Conservation (phyloP, 169 alveolate genomes). For the Cryptosporidium sp. region DNA sequence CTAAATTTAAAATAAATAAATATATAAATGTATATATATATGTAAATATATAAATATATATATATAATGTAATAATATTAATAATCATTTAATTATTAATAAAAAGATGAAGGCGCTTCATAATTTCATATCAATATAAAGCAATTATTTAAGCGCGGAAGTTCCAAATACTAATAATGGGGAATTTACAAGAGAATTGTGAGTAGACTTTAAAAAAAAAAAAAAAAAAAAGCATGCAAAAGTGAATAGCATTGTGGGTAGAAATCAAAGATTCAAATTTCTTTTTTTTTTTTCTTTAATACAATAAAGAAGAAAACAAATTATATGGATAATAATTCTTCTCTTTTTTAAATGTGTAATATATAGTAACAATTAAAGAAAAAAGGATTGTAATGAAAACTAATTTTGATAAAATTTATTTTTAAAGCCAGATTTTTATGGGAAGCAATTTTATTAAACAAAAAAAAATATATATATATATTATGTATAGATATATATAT, state of each 20-base stretch:
- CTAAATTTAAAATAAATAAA: too few relatives aligned
- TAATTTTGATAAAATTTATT: neutral
- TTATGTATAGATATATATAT: too few relatives aligned
- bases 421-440: neutral
- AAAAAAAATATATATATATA: too few relatives aligned
- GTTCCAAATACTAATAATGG: neutral
- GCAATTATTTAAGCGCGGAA: neutral
- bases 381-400: neutral
- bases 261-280: neutral
- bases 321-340: neutral
- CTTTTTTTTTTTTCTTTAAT: neutral
- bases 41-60: too few relatives aligned
- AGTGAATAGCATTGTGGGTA: constrained; percentile 3
- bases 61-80: too few relatives aligned
- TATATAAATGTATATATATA: too few relatives aligned
- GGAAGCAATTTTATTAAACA: neutral
- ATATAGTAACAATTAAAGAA: neutral
- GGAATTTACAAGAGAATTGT: neutral
- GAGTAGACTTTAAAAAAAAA: constrained; percentile 9
- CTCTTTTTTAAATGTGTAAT: neutral
- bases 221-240: constrained; percentile 6
- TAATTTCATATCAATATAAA: neutral
- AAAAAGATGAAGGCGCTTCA: constrained; percentile 27
- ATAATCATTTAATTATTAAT: neutral
- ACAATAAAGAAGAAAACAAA: neutral